These are phyloP conservation scores for Lipomyces sp. DNA, from an alignment of 805 yeast genomes.

Conservation along the genomic window DNA sequence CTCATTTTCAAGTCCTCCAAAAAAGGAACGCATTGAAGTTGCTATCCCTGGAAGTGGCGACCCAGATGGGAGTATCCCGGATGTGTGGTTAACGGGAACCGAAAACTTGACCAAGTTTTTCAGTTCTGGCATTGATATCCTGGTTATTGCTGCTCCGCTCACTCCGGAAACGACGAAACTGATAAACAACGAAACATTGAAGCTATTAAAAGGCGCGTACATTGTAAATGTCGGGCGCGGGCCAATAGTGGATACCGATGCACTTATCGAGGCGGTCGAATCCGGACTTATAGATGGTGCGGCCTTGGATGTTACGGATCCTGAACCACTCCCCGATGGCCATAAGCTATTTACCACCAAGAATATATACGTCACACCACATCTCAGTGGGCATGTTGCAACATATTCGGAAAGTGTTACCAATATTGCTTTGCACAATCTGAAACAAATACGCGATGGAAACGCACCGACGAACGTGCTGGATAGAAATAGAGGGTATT, in stretches of 20 bases:
- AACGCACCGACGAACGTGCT: conserved; percentile 13
- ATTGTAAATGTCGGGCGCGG: conserved; percentile 54
- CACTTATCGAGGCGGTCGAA: conserved; percentile 46
- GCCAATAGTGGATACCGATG: conserved; percentile 46
- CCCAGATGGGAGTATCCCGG: conserved; percentile 38
- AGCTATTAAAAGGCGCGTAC: conserved; percentile 52
- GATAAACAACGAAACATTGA: conserved; percentile 48
- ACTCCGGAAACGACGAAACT: conserved; percentile 54
- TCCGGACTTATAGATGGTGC: conserved; percentile 57
- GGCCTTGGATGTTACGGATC: conserved; percentile 67
- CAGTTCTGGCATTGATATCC: conserved; percentile 48
- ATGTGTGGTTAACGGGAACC: conserved; percentile 49
- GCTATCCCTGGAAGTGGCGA: conserved; percentile 54
- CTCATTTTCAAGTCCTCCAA: conserved; percentile 26
- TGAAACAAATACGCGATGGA: conserved; percentile 16
- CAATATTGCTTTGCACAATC: conserved; percentile 20
- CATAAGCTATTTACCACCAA: conserved; percentile 29
- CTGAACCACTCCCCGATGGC: conserved; percentile 49
- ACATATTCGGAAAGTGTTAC: conserved; percentile 23
- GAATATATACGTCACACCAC: conserved; percentile 28
- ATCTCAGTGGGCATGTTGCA: conserved; percentile 23
- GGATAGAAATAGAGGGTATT: conserved; percentile 23
- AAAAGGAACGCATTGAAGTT: conserved; percentile 30
- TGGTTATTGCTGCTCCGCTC: conserved; percentile 65
- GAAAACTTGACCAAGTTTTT: conserved; percentile 45